Base-by-base conservation (phyloP, 1,284 basidiomycete genomes). In the Filobasidium uniguttulatum region DNA sequence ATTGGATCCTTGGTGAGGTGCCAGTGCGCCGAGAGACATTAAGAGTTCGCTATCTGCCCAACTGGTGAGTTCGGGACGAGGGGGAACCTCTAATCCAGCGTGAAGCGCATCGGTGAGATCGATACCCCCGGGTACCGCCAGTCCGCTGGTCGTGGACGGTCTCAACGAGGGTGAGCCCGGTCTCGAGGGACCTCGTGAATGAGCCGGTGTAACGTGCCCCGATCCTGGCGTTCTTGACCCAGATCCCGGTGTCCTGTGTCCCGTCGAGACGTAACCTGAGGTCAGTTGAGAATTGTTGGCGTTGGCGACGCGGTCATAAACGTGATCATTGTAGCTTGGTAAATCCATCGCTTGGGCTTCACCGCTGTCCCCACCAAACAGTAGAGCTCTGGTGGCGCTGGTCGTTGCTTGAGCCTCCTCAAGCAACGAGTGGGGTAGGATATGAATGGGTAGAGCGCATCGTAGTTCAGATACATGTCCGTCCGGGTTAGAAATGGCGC, bases 381-480 rank as follows among this genome's bases (percentile, higher is more conserved):
- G 68, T 6, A 81, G 67, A 26, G 81, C 77, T 22, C 88, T 77
- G 0, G 86, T 86, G 9, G 75, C 75, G 22, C 79, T 74, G 5
- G 85, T 83, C 23, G 80, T 76, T 0, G 75, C 69, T 36, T 80
- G 74, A 0, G 85, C 82, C 63, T 93, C 88, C 15, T 81, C 75
- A 8, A 85, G 73, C 1, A 90, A 71, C 8, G 77, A 72, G 53
- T 76, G 61, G 56, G 89, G 82, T 22, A 94, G 80, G 35, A 94
- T 75, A 59, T 84, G 78, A 31, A 96, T 71, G 0, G 89, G 90
- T 1, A 94, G 74, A 0, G 88, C 89, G 64, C 89, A 94, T 7
- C 89, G 80, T 19, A 96, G 74, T 68, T 93, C 88, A 2, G 86
- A 90, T 1, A 81, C 82, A 63, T 90, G 87, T 0, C 85, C 85